Evolutionary conservation across 2,329 filamentous ascomycete genomes (phyloP), one percentile per base, ranked within the genome.

Genomic region (Botryotinia convoluta): DNA sequence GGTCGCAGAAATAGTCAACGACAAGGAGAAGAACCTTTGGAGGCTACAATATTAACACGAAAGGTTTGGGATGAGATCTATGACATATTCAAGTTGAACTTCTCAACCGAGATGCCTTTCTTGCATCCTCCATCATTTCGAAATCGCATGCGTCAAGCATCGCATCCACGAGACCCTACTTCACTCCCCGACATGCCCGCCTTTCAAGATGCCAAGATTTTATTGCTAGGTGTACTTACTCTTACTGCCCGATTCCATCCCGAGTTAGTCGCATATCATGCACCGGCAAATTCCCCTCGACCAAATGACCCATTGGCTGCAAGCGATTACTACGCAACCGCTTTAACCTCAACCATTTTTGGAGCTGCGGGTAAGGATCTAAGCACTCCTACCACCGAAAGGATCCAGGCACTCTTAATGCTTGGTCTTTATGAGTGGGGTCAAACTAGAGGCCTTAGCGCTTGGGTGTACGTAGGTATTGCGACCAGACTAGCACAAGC

Each of bases 381-480:
- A 77, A 85, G 84, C 20, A 81, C 81, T 16, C 86, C 88, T 7
- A 89, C 88, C 1, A 83, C 93, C 5, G 89, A 92, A 74, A 86
- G 89, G 26, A 88, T 90, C 0, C 91, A 93, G 76, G 89, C 90
- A 0, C 86, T 90, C 63, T 84, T 93, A 16, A 93, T 93, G 90
- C 84, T 94, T 12, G 89, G 88, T 1, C 83, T 92, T 18, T 92
- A 93, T 75, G 90, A 93, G 75, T 93, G 91, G 91, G 89, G 89
- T 18, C 90, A 90, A 79, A 86, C 87, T 14, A 83, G 86, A 75
- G 90, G 90, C 1, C 81, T 87, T 32, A 87, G 87, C 59, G 90
- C 90, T 22, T 93, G 90, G 88, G 86, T 91, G 79, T 89, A 88
- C 74, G 84, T 93, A 44, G 90, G 90, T 20, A 83, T 89, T 12